These are phyloP conservation scores for Yamadazyma diddensiae DNA, from an alignment of 1,139 yeast genomes.

Conservation along the genomic window DNA sequence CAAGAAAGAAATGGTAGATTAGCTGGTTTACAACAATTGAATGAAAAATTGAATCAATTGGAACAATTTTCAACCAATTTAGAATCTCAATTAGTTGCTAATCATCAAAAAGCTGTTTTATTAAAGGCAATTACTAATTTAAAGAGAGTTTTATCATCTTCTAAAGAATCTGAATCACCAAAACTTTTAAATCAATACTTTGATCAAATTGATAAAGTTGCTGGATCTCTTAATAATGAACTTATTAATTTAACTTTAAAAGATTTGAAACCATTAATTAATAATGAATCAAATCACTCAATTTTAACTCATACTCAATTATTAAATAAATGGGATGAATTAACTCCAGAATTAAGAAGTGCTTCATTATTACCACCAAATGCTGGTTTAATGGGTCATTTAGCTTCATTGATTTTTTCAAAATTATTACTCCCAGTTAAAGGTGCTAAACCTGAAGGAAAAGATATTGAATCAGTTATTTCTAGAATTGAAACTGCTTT, in stretches of 20 bases:
- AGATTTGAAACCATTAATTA: conserved; percentile 41
- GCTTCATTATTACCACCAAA: conserved; percentile 89
- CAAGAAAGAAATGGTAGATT: conserved; percentile 81
- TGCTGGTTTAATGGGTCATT: conserved; percentile 92
- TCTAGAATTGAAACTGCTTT: conserved; percentile 82
- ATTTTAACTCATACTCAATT: conserved; percentile 67
- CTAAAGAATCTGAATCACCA: conserved; percentile 26
- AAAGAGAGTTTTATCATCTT: conserved; percentile 40
- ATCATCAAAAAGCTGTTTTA: conserved; percentile 55
- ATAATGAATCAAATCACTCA: conserved; percentile 54
- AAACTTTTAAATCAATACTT: conserved; percentile 42
- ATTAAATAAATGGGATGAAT: conserved; percentile 65
- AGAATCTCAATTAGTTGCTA: conserved; percentile 53
- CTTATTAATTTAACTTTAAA: conserved; percentile 33
- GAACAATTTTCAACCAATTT: conserved; percentile 59
- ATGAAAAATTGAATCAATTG: conserved; percentile 53
- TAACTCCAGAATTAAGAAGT: conserved; percentile 84
- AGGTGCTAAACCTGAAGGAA: conserved; percentile 56
- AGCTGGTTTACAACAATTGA: conserved; percentile 61
- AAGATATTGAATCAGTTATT: conserved; percentile 83
- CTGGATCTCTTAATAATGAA: conserved; percentile 43
- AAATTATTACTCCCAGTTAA: conserved; percentile 69
- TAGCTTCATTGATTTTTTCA: conserved; percentile 76
- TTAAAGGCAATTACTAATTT: conserved; percentile 57
- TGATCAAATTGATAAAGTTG: conserved; percentile 43